Evolutionary conservation across 169 alveolate species (phyloP).

Genomic region (Eimeria falciformis): DNA sequence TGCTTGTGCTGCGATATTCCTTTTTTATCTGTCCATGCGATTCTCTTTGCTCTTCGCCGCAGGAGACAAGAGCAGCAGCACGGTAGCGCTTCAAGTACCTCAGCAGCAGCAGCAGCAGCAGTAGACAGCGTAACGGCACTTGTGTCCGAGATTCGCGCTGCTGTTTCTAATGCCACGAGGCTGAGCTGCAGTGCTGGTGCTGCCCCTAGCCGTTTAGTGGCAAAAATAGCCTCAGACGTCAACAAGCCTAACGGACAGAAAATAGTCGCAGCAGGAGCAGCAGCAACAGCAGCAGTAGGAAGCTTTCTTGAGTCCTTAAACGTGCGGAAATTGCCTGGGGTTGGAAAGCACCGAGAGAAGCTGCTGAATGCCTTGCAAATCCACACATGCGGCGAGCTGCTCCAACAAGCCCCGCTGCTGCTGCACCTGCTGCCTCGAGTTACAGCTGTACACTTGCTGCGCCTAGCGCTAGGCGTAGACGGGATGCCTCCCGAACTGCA

Average conservation of each 20-base stretch:
- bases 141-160: constrained; percentile 72
- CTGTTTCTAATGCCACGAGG: constrained; percentile 63
- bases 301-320: constrained; percentile 42
- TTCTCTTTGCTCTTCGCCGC: not conserved
- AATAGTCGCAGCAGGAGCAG: constrained; percentile 41
- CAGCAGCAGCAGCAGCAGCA: constrained; percentile 16
- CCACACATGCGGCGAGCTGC: constrained; percentile 61
- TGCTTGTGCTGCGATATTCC: not conserved
- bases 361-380: constrained; percentile 56
- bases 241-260: constrained; percentile 74
- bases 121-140: constrained; percentile 57
- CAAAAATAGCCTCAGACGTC: constrained; percentile 72
- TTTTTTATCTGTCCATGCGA: not conserved
- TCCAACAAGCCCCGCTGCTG: constrained; percentile 65
- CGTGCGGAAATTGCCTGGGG: constrained; percentile 73
- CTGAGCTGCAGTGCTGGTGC: constrained; percentile 77
- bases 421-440: constrained; percentile 60
- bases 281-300: constrained; percentile 51
- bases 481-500: constrained; percentile 72
- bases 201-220: constrained; percentile 70
- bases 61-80: not conserved
- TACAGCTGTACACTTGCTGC: constrained; percentile 57
- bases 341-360: constrained; percentile 74
- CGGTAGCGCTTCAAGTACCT: not conserved
- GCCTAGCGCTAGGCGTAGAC: constrained; percentile 63